Base-by-base conservation (phyloP, 345 rosid species). In the Corchorus capsularis region DNA sequence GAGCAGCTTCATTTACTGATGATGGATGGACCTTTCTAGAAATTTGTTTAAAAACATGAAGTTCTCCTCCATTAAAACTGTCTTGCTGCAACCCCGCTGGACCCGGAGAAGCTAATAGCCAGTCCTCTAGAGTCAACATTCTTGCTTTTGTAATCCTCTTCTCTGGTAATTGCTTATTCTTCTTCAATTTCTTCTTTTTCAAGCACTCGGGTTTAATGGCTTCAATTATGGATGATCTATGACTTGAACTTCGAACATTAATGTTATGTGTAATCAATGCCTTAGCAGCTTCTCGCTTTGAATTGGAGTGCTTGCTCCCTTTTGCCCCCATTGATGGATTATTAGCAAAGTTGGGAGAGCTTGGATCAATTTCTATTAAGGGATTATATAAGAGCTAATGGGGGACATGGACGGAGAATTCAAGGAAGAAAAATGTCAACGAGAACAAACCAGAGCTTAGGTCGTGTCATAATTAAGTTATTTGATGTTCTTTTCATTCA, bases 111-210 rank as follows among this genome's bases (percentile, higher is more conserved):
- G 78, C 65, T 59, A 81, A 10, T 32, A 84, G 79, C 73, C 80
- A 84, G 0, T 88, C 86, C 78, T 77, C 85, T 50, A 88, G 65
- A 19, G 86, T 88, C 65, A 59, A 12, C 37, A 74, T 56, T 8
- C 66, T 64, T 39, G n/a, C 60, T 27, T 61, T 19, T 12, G 55
- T 12, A 0, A 32, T 62, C 22, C 34, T 76, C 34, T 66, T 80
- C 49, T 47, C 72, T 8, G 74, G 50, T 52, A 37, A 75, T 47
- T 46, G 72, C 63, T 50, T 81, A 78, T 22, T 35, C n/a, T 69
- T 75, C 73, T 45, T 63, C 49, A 0, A n/a, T 77, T 63, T 78
- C 75, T 69, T 80, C 15, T 17, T 50, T 22, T 35, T 78, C 34
- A 75, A 12, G 67, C 81, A 80, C 13, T 76, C 78, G 14, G 81